Base-by-base conservation (phyloP, 1,284 basidiomycete genomes). In the Anthracocystis walkeri region DNA sequence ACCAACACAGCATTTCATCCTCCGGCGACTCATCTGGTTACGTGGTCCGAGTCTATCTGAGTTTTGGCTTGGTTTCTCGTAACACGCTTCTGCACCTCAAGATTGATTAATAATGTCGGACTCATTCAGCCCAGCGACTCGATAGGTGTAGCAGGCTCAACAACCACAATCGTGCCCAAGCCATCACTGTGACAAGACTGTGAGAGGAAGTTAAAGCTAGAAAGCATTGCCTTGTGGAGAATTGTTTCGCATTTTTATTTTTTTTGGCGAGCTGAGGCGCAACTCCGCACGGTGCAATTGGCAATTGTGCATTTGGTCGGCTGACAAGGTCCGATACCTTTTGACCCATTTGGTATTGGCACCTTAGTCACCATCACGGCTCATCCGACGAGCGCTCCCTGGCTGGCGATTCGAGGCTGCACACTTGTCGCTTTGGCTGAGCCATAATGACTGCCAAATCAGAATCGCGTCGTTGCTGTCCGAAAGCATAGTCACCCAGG, bases 401-500 rank as follows among this genome's bases (percentile, higher is more conserved):
- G 12, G 12, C 16, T 14, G 23, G 49, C 12, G n/a, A 7, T 51
- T 38, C 6, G 23, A 23, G 23, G 14, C 21, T 27, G 45, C 35
- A 38, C 12, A 16, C 14, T 16, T 3, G 4, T 20, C 52, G 40
- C 40, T 40, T 7, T 42, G 16, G 2, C 0, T 44, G 31, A 51
- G 45, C 27, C 0, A 57, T 48, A 20, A 66, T 60, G 58, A 18
- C 14, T 2, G 1, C 21, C 2, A 29, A 33, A 20, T 51, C 41
- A 10, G 14, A 29, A 12, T 14, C 14, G 14, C 25, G 16, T 25
- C 44, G 48, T 23, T 40, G 38, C 16, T 38, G 7, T 40, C 16
- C 35, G 16, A 54, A 48, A 50, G 20, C 58, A 52, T 60, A 60
- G 44, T 46, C 53, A 52, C 31, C 38, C 42, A 50, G 45, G 51